These are phyloP conservation scores for Kwoniella shivajii DNA, from an alignment of 1,284 basidiomycete species.

Conservation along the genomic window DNA sequence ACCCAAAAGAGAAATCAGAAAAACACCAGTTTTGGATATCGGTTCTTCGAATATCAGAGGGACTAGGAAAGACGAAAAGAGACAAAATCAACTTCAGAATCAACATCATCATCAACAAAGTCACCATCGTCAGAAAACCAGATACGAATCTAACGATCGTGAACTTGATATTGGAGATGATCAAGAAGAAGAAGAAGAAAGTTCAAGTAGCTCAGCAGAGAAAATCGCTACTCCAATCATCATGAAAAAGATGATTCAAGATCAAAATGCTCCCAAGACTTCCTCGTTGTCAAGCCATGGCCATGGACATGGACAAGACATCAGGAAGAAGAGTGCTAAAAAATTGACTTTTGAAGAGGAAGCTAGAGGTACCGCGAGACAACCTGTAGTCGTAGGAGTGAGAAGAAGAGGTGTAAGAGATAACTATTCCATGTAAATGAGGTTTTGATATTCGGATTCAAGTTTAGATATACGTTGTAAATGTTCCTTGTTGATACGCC, in stretches of 20 bases:
- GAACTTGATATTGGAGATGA: too few relatives aligned
- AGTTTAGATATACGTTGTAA: too few relatives aligned
- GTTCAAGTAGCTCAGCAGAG: too few relatives aligned
- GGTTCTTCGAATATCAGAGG: background rate
- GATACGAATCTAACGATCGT: too few relatives aligned
- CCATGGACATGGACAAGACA: background rate
- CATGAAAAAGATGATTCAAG: background rate
- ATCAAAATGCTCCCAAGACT: background rate
- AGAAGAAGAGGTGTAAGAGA: conserved; percentile 17
- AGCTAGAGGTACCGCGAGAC: conserved; percentile 19
- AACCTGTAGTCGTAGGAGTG: conserved; percentile 31
- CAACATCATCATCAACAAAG: too few relatives aligned
- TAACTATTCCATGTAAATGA: background rate
- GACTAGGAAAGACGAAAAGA: background rate
- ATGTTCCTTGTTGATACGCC: too few relatives aligned
- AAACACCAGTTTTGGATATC: background rate
- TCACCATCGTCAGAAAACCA: too few relatives aligned
- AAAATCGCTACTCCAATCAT: background rate
- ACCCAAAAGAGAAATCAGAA: background rate
- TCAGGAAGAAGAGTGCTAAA: background rate
- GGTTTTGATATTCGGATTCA: background rate
- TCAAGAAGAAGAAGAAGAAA: too few relatives aligned
- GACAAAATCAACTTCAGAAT: background rate
- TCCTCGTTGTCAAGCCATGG: too few relatives aligned
- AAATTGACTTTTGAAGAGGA: conserved; percentile 1